phyloP scores from a whole-genome alignment of 164 flowering plant genomes.

The Chloranthus sessilifolius region DNA sequence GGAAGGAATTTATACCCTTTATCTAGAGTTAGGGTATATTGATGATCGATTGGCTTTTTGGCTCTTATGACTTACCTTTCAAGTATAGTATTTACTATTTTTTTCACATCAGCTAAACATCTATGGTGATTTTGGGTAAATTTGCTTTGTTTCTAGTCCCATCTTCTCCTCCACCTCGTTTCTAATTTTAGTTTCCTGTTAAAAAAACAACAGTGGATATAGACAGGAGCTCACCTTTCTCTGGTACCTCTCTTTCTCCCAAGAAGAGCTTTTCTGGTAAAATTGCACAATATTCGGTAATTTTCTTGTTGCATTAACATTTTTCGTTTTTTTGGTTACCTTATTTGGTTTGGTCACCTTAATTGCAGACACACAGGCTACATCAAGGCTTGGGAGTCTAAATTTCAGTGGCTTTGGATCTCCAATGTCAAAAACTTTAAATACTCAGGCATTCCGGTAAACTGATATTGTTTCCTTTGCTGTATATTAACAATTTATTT shows the following conservation, averaged over 20 bases:
- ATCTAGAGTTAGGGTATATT: too few species aligned
- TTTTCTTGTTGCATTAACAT: background rate
- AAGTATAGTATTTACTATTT: slow-evolving; percentile 1
- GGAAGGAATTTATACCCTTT: background rate
- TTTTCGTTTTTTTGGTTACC: background rate
- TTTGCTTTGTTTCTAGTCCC: background rate
- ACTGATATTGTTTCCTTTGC: background rate
- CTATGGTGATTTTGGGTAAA: background rate
- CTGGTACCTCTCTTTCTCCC: slow-evolving; percentile 6
- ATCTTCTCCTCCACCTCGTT: slow-evolving; percentile 3
- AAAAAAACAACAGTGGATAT: slow-evolving; percentile 5
- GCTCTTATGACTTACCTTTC: slow-evolving; percentile 6
- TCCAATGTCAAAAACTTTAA: slow-evolving; percentile 21
- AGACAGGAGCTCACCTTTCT: slow-evolving; percentile 8
- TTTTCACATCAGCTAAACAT: too few species aligned
- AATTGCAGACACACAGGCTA: slow-evolving; percentile 26
- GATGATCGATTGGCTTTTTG: too few species aligned
- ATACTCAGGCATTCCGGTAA: slow-evolving; percentile 31
- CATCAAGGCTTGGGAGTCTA: slow-evolving; percentile 14
- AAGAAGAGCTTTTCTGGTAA: slow-evolving; percentile 17
- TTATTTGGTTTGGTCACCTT: background rate
- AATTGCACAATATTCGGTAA: background rate
- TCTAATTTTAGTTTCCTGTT: slow-evolving; percentile 4
- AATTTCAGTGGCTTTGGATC: slow-evolving; percentile 14
- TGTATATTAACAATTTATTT: background rate